Evolutionary conservation across 2,329 filamentous ascomycete genomes (phyloP), one percentile per base, ranked within the genome.

Genomic region (Elsinoe fawcettii): DNA sequence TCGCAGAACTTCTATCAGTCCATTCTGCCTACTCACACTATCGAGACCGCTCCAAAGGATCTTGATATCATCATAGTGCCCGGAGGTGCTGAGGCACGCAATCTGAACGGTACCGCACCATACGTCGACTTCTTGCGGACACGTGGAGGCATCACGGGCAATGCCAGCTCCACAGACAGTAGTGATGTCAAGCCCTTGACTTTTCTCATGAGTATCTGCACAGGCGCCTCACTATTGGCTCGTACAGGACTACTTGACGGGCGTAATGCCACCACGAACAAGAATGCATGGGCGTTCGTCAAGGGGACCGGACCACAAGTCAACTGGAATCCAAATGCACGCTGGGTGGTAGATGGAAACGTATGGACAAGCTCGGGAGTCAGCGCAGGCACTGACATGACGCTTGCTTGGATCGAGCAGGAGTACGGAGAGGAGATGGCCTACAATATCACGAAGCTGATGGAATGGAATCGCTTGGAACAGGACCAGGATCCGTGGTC

Each of bases 201-300:
- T 60, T 79, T 80, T 61, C 64, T 86, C 11, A 73, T 88, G 41
- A 85, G 83, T 0, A 76, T 88, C 1, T 88, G 86, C 67, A 88
- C 83, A 1, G 85, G 85, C 0, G 75, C 80, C 3, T 77, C 77
- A 1, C 68, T 86, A 4, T 74, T 80, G 0, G 84, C 84, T 0
- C 70, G 73, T 46, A 73, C 83, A 0, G 84, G 84, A 0, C 67
- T 86, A 1, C 66, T 89, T 25, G 77, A 87, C 59, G 80, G 81
- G 0, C 74, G 71, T 59, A 70, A 75, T n/a, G 86, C 83, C 2
- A 88, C 86, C 2, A 85, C 82, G n/a, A 88, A 88, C 66, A 88
- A 88, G 69, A 68, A 68, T 5, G 74, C 76, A 0, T 87, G 79
- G 74, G 67, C 69, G 5, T 68, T 69, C 61, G 77, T 80, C 5